Conservation (phyloP, 805 yeast species). For the Maudiozyma turicensis region DNA sequence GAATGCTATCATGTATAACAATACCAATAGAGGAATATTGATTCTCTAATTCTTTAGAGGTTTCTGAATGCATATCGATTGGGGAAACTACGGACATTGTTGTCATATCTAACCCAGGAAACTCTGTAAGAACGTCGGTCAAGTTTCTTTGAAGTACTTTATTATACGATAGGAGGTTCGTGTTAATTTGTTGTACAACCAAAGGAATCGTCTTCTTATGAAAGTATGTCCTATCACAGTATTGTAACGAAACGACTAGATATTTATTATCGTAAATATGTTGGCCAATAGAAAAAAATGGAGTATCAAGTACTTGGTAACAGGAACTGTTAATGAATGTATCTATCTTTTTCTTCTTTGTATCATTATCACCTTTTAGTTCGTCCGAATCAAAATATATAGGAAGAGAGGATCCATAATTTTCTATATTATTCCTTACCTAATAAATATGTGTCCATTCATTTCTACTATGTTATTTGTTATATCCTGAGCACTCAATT, state of each 20-base stretch:
- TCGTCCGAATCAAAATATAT: too few relatives aligned
- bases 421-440: too few relatives aligned
- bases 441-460: too few relatives aligned
- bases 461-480: too few relatives aligned
- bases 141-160: background rate
- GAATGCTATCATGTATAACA: constrained; percentile 5
- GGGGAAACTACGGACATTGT: background rate
- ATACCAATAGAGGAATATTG: background rate
- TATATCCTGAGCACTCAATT: too few relatives aligned
- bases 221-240: constrained; percentile 3
- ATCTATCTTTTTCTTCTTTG: background rate
- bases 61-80: background rate
- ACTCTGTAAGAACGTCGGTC: background rate
- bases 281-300: constrained; percentile 4
- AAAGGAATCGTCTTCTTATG: background rate
- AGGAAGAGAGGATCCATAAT: too few relatives aligned
- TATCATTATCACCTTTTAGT: background rate
- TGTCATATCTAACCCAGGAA: background rate
- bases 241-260: constrained; percentile 7
- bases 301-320: background rate
- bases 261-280: constrained; percentile 4
- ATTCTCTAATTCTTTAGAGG: background rate
- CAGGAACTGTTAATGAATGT: background rate
- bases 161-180: background rate
- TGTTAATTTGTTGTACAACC: background rate